Conservation (phyloP, 2,329 filamentous ascomycete genomes). For the Stylonectria norvegica region DNA sequence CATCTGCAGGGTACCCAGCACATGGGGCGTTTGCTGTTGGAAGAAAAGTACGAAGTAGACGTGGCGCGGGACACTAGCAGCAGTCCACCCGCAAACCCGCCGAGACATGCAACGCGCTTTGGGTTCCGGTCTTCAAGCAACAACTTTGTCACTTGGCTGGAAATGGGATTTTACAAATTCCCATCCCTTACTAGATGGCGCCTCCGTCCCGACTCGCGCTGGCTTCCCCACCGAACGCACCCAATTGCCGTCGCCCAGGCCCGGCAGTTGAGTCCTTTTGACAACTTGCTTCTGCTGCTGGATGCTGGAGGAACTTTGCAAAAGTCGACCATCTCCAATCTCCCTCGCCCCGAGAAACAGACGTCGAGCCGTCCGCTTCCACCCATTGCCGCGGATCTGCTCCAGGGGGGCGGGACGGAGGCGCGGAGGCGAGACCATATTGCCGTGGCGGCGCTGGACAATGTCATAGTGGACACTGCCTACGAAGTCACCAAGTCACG, state of each 20-base stretch:
- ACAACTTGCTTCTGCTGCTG: constrained; percentile 1
- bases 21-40: constrained; percentile 7
- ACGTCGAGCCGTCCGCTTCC: neutral
- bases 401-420: neutral
- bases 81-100: constrained; percentile 24
- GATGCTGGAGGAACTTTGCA: constrained; percentile 4
- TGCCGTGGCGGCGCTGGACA: constrained; percentile 20
- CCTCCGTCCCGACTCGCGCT: constrained; percentile 9
- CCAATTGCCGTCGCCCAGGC: constrained; percentile 11
- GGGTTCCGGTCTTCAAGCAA: constrained; percentile 6
- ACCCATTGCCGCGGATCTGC: neutral
- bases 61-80: constrained; percentile 17
- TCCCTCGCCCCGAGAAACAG: too few relatives aligned
- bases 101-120: constrained; percentile 24
- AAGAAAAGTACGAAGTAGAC: constrained; percentile 17
- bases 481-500: neutral
- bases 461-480: constrained; percentile 1
- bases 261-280: constrained; percentile 8
- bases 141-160: constrained; percentile 5
- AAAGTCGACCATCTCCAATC: too few relatives aligned
- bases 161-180: constrained; percentile 22
- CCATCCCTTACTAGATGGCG: constrained; percentile 17
- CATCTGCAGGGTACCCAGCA: constrained; percentile 4
- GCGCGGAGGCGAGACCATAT: constrained; percentile 9
- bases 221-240: neutral